Evolutionary conservation across 2,329 filamentous ascomycete species (phyloP).

Genomic region (Chrysoporthe puriensis): DNA sequence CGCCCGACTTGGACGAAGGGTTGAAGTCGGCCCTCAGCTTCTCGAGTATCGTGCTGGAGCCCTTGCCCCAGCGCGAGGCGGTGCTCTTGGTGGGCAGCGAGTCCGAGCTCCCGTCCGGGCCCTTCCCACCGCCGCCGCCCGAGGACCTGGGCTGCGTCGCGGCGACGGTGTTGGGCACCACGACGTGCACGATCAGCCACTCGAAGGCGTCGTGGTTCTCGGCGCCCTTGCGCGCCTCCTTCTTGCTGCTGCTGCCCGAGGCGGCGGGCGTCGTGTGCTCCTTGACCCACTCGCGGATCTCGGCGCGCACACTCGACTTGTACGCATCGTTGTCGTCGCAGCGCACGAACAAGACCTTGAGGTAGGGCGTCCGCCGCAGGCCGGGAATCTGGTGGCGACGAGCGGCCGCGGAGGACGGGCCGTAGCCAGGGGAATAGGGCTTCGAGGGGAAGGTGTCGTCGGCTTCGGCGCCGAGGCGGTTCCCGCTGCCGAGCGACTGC

Average conservation of each 20-base stretch:
- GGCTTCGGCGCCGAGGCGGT: slow-evolving; percentile 16
- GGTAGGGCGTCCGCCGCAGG: slow-evolving; percentile 86
- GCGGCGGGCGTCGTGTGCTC: slow-evolving; percentile 65
- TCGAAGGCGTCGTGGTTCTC: slow-evolving; percentile 97
- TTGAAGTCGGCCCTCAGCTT: slow-evolving; percentile 92
- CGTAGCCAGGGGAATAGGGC: slow-evolving; percentile 26
- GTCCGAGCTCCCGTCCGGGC: slow-evolving; percentile 53
- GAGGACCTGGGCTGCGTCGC: slow-evolving; percentile 74
- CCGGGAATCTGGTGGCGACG: slow-evolving; percentile 95
- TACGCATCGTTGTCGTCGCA: slow-evolving; percentile 97
- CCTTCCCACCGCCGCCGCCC: slow-evolving; percentile 52
- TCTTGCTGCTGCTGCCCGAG: slow-evolving; percentile 47
- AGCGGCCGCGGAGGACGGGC: slow-evolving; percentile 34
- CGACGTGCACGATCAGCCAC: slow-evolving; percentile 92
- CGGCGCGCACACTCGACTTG: slow-evolving; percentile 76
- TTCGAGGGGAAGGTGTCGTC: slow-evolving; percentile 24
- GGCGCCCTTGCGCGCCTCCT: slow-evolving; percentile 61
- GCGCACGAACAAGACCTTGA: slow-evolving; percentile 85
- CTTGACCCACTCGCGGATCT: slow-evolving; percentile 91
- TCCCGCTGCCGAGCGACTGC: slow-evolving; percentile 51
- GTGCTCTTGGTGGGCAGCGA: slow-evolving; percentile 51
- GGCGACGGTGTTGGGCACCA: slow-evolving; percentile 82
- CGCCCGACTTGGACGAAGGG: slow-evolving; percentile 67
- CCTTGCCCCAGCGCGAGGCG: slow-evolving; percentile 75
- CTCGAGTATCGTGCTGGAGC: slow-evolving; percentile 82